A percentile compares a stretch with the other conserved stretches of the same genome.
phyloP scores from a whole-genome alignment of 352 stramenopile genomes.

The Pythium periplocum region DNA sequence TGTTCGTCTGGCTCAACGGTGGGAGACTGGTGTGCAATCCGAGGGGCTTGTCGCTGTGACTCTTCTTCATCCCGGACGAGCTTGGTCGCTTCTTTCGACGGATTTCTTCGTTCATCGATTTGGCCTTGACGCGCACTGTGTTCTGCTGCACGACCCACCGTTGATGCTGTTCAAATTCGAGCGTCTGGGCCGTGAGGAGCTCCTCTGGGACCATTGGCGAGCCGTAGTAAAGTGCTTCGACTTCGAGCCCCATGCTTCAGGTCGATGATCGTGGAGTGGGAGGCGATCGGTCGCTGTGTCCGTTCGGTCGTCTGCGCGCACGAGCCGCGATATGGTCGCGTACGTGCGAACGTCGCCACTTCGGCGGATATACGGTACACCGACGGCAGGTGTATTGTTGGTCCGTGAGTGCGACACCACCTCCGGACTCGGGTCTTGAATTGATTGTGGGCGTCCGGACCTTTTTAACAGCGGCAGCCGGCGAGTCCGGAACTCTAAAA shows the following conservation, averaged over 20 bases:
- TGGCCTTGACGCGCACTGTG: conserved; percentile 9
- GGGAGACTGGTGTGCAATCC: neutral
- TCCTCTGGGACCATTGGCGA: conserved; percentile 9
- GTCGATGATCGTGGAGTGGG: too few species aligned
- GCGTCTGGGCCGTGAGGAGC: conserved; percentile 6
- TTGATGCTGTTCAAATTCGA: conserved; percentile 13
- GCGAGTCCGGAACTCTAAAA: too few species aligned
- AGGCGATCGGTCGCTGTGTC: too few species aligned
- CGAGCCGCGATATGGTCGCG: too few species aligned
- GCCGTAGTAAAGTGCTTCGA: conserved; percentile 10
- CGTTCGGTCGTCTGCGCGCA: too few species aligned
- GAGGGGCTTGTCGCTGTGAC: conserved; percentile 26
- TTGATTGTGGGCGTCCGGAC: too few species aligned
- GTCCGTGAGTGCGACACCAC: too few species aligned
- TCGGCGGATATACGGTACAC: too few species aligned
- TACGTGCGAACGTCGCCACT: too few species aligned
- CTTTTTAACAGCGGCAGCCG: too few species aligned
- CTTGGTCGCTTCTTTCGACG: conserved; percentile 9
- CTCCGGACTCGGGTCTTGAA: too few species aligned
- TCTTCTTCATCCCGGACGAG: conserved; percentile 18
- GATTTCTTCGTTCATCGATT: conserved; percentile 3
- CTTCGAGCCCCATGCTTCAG: conserved; percentile 10
- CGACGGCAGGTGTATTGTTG: too few species aligned
- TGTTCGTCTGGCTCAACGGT: conserved; percentile 6
- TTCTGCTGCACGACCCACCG: conserved; percentile 13